phyloP scores from a whole-genome alignment of 768 basidiomycete genomes.

The Pulveroboletus sp. region DNA sequence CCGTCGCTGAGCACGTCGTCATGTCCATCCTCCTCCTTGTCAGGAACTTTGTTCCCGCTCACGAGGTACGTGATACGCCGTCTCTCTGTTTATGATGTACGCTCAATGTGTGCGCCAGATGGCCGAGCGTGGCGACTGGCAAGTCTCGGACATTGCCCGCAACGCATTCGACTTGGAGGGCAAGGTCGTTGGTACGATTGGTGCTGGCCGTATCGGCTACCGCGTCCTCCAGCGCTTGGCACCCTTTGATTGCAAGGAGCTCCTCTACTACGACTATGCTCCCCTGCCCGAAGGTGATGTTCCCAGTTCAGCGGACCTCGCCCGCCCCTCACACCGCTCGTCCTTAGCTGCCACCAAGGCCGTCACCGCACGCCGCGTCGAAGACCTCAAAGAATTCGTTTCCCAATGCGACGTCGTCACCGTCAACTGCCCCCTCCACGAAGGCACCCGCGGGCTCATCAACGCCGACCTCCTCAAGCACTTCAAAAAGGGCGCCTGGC shows the following conservation, averaged over 20 bases:
- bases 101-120: conserved; percentile 41
- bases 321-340: neutral
- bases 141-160: conserved; percentile 77
- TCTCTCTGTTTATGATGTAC: no score
- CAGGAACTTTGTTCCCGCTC: conserved; percentile 82
- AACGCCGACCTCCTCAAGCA: conserved; percentile 77
- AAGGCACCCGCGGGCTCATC: conserved; percentile 74
- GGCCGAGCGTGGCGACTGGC: conserved; percentile 82
- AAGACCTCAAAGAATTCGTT: conserved; percentile 63
- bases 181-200: conserved; percentile 89
- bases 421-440: conserved; percentile 83
- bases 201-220: conserved; percentile 78
- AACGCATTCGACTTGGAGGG: conserved; percentile 84
- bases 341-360: conserved; percentile 55
- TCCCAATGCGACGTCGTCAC: conserved; percentile 72
- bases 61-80: conserved; percentile 49
- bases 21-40: conserved; percentile 90
- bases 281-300: conserved; percentile 57
- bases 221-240: conserved; percentile 75
- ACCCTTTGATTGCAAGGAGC: conserved; percentile 85
- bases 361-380: conserved; percentile 69
- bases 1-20: conserved; percentile 85
- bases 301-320: neutral
- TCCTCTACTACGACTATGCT: conserved; percentile 84
- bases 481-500: conserved; percentile 88